These are phyloP conservation scores for Vaccinium corymbosum DNA, from an alignment of 148 eudicot genomes.

Conservation along the genomic window DNA sequence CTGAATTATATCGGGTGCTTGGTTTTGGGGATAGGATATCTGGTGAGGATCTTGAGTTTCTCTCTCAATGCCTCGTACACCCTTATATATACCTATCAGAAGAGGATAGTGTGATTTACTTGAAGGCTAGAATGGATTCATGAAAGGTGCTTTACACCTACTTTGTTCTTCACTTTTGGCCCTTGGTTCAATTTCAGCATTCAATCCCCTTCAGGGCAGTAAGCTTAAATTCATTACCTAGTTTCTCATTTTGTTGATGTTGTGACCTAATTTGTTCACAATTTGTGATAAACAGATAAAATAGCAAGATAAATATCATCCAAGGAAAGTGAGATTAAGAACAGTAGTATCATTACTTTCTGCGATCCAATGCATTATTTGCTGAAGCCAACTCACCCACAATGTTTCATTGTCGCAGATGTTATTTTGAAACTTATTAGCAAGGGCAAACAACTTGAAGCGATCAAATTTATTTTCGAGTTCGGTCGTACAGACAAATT, in stretches of 20 bases:
- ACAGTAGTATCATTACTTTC: background rate
- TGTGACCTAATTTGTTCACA: background rate
- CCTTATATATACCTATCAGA: background rate
- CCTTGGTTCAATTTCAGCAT: background rate
- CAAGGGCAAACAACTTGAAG: constrained; percentile 33
- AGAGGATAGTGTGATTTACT: no score
- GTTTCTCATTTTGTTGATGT: background rate
- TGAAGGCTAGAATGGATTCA: no score
- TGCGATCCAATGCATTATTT: background rate
- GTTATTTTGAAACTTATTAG: constrained; percentile 26
- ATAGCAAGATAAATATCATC: background rate
- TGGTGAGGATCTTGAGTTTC: constrained; percentile 25
- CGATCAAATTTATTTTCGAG: constrained; percentile 31
- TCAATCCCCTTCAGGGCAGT: background rate
- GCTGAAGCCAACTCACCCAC: background rate
- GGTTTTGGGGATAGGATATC: constrained; percentile 29
- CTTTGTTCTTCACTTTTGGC: no score
- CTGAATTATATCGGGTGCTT: constrained; percentile 27
- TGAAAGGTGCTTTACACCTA: no score
- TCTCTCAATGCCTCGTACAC: background rate
- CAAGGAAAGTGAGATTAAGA: background rate
- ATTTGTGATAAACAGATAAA: background rate
- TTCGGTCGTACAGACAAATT: constrained; percentile 34
- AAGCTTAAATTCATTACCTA: background rate
- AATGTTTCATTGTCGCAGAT: constrained; percentile 20